phyloP scores from a whole-genome alignment of 2,329 filamentous ascomycete species.

The Aspergillus texensis region DNA sequence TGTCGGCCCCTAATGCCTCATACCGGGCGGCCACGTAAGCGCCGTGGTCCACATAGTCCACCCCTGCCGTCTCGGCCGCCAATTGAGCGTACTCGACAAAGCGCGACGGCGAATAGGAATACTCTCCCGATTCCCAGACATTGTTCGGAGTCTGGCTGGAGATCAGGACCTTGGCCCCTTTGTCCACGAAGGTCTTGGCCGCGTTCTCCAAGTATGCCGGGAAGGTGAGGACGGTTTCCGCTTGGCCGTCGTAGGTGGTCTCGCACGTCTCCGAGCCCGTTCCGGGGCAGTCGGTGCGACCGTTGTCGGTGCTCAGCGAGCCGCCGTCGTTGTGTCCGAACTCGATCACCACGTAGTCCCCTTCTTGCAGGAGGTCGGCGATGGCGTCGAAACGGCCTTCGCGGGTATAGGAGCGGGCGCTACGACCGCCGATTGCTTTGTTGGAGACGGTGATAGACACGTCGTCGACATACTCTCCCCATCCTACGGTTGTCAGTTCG shows the following conservation, averaged over 20 bases:
- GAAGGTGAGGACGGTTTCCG: conserved; percentile 63
- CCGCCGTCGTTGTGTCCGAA: conserved; percentile 75
- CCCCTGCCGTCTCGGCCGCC: conserved; percentile 49
- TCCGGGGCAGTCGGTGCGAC: conserved; percentile 62
- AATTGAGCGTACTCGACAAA: conserved; percentile 61
- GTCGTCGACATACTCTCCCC: conserved; percentile 64
- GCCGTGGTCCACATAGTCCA: conserved; percentile 64
- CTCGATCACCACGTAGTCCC: conserved; percentile 70
- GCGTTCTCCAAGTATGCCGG: conserved; percentile 63
- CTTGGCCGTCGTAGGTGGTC: conserved; percentile 54
- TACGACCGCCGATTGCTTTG: conserved; percentile 67
- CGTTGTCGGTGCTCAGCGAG: conserved; percentile 60
- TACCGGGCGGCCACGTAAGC: conserved; percentile 59
- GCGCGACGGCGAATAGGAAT: conserved; percentile 50
- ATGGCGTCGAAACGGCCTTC: conserved; percentile 67
- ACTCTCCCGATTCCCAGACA: conserved; percentile 61
- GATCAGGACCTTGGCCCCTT: conserved; percentile 64
- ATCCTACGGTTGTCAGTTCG: conserved; percentile 48
- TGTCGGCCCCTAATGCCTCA: conserved; percentile 51
- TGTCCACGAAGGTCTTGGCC: conserved; percentile 54
- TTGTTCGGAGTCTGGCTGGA: conserved; percentile 65
- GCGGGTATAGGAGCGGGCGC: conserved; percentile 66
- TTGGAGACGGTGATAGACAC: conserved; percentile 58
- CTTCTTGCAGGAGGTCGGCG: conserved; percentile 53
- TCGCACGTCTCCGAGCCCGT: conserved; percentile 57